Conservation (phyloP, 805 yeast species). For the Lipomyces yamanashiensis region DNA sequence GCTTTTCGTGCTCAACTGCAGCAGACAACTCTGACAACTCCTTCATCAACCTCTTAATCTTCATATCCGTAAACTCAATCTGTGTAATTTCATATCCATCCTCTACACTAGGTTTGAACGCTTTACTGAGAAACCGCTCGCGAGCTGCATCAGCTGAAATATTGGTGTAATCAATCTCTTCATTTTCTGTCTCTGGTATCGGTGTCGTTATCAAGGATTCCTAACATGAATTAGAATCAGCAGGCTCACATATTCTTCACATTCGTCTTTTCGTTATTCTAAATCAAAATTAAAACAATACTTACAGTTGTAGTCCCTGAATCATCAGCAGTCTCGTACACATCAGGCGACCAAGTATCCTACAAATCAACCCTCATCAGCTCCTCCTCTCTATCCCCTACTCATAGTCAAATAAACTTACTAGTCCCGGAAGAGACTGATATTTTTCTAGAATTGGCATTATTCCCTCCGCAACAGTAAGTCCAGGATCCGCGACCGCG, state of each 20-base stretch:
- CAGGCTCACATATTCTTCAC: neutral
- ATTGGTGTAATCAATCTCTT: slow-evolving; percentile 28
- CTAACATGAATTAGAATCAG: neutral
- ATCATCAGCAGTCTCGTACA: slow-evolving; percentile 28
- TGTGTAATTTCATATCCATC: neutral
- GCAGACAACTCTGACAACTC: slow-evolving; percentile 28
- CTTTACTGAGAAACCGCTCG: slow-evolving; percentile 24
- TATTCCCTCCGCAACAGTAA: neutral
- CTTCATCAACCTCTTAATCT: slow-evolving; percentile 17
- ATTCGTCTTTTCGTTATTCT: neutral
- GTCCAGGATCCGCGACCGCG: neutral
- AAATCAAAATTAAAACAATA: neutral
- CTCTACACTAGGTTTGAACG: slow-evolving; percentile 5
- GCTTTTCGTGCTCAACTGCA: neutral
- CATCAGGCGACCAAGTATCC: slow-evolving; percentile 37
- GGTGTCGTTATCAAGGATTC: neutral
- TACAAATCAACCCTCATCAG: neutral
- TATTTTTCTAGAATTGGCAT: slow-evolving; percentile 28
- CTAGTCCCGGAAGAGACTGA: slow-evolving; percentile 29
- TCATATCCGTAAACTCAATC: slow-evolving; percentile 22
- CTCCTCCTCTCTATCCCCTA: neutral
- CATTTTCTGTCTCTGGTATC: slow-evolving; percentile 13
- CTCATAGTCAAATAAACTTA: neutral
- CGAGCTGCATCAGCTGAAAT: slow-evolving; percentile 34
- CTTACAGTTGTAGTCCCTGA: slow-evolving; percentile 5